Evolutionary conservation across 1,284 basidiomycete genomes (phyloP).

Genomic region (Takashimella koratensis): DNA sequence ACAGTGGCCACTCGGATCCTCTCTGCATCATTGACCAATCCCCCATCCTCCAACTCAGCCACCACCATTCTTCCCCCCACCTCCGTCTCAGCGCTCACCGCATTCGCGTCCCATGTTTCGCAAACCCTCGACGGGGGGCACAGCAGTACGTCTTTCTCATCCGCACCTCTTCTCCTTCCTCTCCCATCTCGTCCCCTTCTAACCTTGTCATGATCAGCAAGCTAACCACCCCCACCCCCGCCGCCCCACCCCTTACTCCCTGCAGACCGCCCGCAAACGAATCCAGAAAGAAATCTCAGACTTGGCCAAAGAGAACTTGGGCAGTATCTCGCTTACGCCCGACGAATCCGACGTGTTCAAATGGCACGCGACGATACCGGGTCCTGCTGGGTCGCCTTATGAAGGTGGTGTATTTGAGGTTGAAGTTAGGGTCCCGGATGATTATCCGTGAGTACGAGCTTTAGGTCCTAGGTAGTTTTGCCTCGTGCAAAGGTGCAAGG

Average conservation of each 20-base stretch:
- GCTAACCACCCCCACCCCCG: background rate
- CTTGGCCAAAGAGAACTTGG: constrained; percentile 76
- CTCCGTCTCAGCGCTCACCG: no score
- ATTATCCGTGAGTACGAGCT: constrained; percentile 70
- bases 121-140: background rate
- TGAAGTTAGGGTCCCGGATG: constrained; percentile 64
- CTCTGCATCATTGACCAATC: no score
- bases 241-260: background rate
- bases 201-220: background rate
- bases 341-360: constrained; percentile 56
- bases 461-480: background rate
- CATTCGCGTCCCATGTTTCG: no score
- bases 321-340: constrained; percentile 66
- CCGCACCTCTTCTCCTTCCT: background rate
- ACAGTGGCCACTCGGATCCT: no score
- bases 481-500: no score
- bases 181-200: background rate
- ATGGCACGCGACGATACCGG: constrained; percentile 71
- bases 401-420: constrained; percentile 80
- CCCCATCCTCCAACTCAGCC: no score
- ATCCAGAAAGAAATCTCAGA: constrained; percentile 58
- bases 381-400: constrained; percentile 79
- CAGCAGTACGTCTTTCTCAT: background rate
- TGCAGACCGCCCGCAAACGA: background rate
- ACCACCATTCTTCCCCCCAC: no score